phyloP scores from a whole-genome alignment of 2,329 filamentous ascomycete genomes.

The Microsporum ferrugineum region DNA sequence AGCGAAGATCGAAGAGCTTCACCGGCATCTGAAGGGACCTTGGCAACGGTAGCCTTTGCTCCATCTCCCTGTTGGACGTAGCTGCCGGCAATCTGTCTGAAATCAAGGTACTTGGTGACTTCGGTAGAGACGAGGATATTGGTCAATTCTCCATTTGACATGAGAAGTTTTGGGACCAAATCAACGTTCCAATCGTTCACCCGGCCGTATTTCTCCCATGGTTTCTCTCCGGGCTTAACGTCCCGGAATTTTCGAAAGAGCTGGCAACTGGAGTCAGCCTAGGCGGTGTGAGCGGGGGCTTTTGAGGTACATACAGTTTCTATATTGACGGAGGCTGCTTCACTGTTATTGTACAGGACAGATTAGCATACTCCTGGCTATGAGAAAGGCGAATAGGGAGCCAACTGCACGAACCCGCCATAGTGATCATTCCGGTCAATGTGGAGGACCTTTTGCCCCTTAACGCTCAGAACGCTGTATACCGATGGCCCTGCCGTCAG shows the following conservation, averaged over 20 bases:
- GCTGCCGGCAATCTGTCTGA: constrained; percentile 90
- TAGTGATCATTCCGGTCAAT: constrained; percentile 98
- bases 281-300: neutral
- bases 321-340: constrained; percentile 93
- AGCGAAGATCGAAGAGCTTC: constrained; percentile 86
- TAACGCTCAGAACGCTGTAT: constrained; percentile 80
- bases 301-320: constrained; percentile 57
- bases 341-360: constrained; percentile 42
- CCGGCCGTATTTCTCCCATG: constrained; percentile 96
- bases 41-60: constrained; percentile 82
- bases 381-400: constrained; percentile 7
- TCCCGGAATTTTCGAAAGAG: constrained; percentile 97
- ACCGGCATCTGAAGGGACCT: constrained; percentile 84
- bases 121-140: constrained; percentile 98
- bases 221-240: constrained; percentile 65
- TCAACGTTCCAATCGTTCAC: constrained; percentile 99
- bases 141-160: constrained; percentile 96
- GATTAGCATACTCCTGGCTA: constrained; percentile 13
- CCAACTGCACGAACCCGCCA: constrained; percentile 60
- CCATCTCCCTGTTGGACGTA: constrained; percentile 82
- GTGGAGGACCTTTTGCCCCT: constrained; percentile 97
- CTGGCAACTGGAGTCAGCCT: constrained; percentile 41
- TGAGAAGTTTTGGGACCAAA: constrained; percentile 93
- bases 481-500: constrained; percentile 2
- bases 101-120: constrained; percentile 77